Evolutionary conservation across 371 early-diverging fungal species (phyloP), one percentile per base, ranked within the genome.

Genomic region (Rhizomucor pusillus): DNA sequence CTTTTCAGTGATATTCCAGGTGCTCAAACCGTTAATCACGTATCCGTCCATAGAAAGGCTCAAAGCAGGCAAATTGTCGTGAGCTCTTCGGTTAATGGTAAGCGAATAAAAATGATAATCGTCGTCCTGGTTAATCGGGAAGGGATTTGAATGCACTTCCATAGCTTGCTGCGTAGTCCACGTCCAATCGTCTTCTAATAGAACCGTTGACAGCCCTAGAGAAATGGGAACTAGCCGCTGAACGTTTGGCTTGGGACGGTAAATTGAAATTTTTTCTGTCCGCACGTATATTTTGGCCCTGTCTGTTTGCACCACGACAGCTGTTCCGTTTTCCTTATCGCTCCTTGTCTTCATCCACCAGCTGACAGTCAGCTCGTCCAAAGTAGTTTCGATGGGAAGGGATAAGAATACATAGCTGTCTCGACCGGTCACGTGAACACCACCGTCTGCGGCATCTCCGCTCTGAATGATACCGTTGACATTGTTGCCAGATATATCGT

Each of bases 281-380:
- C 58, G 62, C 12, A 71, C 65, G 44, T 69, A 66, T 2, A 75
- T 36, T 29, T 71, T 75, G 12, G 65, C 67, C 22, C 63, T 49
- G 7, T 75, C 69, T 11, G 71, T 73, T 36, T 75, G 75, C 6
- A 78, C 52, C 19, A 71, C 69, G 58, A 74, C 51, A 0, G 71
- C 75, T 12, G 65, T 65, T 11, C 59, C 62, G 39, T 59, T 65
- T 49, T 60, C 51, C 12, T 62, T 54, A 33, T 47, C 57, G 6
- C 35, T 59, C 0, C 52, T 16, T 18, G 70, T 65, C 47, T 68
- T 70, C 75, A 78, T 74, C 71, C 73, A 70, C 73, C 75, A 78
- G 20, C 69, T 67, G 0, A 78, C 71, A 11, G 75, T 73, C 35
- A 78, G 16, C 5, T 59, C 33, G 11, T 60, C 52, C 45, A 62